A percentile compares a stretch with the other conserved stretches of the same genome.
phyloP scores from a whole-genome alignment of 129 eudicot genomes.

The Arctium lappa region DNA sequence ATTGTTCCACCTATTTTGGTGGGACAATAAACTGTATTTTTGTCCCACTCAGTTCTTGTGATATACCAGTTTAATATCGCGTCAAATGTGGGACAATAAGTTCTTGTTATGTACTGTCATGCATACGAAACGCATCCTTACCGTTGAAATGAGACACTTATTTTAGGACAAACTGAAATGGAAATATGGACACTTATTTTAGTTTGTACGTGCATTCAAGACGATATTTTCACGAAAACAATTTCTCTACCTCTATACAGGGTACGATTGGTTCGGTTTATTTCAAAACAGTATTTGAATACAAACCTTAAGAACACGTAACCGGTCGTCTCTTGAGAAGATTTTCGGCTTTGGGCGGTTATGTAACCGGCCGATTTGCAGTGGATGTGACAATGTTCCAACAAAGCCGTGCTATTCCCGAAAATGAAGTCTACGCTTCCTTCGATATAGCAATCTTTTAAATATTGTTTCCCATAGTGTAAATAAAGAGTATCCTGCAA shows the following conservation, averaged over 20 bases:
- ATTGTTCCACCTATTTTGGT: not conserved
- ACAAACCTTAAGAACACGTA: constrained; percentile 83
- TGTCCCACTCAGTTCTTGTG: too few relatives aligned
- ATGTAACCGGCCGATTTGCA: constrained; percentile 83
- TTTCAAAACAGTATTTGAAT: not conserved
- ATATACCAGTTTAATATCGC: too few relatives aligned
- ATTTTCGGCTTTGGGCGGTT: constrained; percentile 90
- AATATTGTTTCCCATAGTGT: constrained; percentile 86
- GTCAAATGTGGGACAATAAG: too few relatives aligned
- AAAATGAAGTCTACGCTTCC: constrained; percentile 98
- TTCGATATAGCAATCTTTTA: constrained; percentile 86
- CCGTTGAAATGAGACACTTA: too few relatives aligned
- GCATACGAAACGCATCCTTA: too few relatives aligned
- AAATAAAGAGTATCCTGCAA: constrained; percentile 82
- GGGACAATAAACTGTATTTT: not conserved
- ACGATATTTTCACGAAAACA: too few relatives aligned
- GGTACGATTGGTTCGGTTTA: not conserved
- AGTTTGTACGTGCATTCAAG: too few relatives aligned
- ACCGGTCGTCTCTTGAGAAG: constrained; percentile 89
- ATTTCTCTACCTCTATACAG: too few relatives aligned
- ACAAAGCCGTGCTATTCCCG: constrained; percentile 88
- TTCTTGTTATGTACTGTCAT: too few relatives aligned
- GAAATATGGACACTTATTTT: too few relatives aligned
- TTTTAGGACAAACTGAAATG: too few relatives aligned
- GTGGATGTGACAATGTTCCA: constrained; percentile 97